A percentile compares a stretch with the other conserved stretches of the same genome.
Evolutionary conservation across 1,139 yeast genomes (phyloP).

Genomic region (Candida sp.): DNA sequence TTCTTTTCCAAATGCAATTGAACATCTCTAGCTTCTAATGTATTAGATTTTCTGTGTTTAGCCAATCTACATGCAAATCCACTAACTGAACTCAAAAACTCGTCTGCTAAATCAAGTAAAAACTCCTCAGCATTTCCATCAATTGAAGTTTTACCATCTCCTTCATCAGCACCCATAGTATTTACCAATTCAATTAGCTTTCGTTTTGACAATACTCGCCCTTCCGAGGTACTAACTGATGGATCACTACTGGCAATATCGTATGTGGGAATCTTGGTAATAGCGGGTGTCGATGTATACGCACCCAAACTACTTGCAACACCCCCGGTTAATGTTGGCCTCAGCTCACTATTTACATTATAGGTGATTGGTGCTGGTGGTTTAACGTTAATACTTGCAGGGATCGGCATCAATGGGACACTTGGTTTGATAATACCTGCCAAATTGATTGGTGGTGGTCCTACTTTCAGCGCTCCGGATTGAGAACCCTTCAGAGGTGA

Average conservation of each 20-base stretch:
- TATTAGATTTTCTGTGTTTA: slow-evolving; percentile 89
- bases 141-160: slow-evolving; percentile 83
- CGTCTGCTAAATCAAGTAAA: slow-evolving; percentile 90
- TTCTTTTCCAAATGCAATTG: slow-evolving; percentile 91
- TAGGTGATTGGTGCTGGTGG: slow-evolving; percentile 62
- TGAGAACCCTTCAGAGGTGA: slow-evolving; percentile 8
- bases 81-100: slow-evolving; percentile 87
- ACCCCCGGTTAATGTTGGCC: slow-evolving; percentile 90
- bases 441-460: slow-evolving; percentile 18
- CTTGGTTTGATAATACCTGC: slow-evolving; percentile 58
- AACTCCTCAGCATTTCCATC: slow-evolving; percentile 97
- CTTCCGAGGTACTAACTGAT: slow-evolving; percentile 35
- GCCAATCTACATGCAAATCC: slow-evolving; percentile 94
- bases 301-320: slow-evolving; percentile 61
- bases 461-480: slow-evolving; percentile 7
- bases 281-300: slow-evolving; percentile 70
- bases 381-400: slow-evolving; percentile 62
- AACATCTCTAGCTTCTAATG: slow-evolving; percentile 83
- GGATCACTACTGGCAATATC: slow-evolving; percentile 58
- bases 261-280: slow-evolving; percentile 73
- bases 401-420: slow-evolving; percentile 72
- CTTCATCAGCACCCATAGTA: slow-evolving; percentile 80
- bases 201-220: slow-evolving; percentile 82
- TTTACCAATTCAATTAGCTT: slow-evolving; percentile 83
- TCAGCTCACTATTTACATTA: slow-evolving; percentile 43